These are phyloP conservation scores for Hypoxylon lienhwacheense DNA, from an alignment of 495 filamentous ascomycete genomes.

Conservation along the genomic window DNA sequence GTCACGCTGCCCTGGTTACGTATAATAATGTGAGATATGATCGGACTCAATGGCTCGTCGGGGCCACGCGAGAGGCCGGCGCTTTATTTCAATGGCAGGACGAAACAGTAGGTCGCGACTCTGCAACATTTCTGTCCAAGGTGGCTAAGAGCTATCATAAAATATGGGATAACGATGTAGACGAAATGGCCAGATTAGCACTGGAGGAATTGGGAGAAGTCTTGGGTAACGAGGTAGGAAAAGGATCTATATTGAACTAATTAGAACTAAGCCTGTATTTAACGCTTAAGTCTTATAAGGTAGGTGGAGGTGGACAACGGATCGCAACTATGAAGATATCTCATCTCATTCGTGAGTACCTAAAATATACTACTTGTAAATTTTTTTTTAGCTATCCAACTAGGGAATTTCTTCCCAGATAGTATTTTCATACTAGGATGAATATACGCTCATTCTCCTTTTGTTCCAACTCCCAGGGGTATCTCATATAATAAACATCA, in stretches of 20 bases:
- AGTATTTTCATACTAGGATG: no score
- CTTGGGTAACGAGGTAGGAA: not conserved
- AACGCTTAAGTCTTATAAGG: no score
- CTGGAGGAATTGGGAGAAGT: conserved; percentile 8
- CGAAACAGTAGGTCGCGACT: conserved; percentile 32
- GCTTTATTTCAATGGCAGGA: conserved; percentile 49
- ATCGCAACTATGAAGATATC: no score
- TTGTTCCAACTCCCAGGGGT: no score
- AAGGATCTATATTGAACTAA: not conserved
- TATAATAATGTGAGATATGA: conserved; percentile 45
- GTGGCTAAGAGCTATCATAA: conserved; percentile 38
- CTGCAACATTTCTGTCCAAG: conserved; percentile 35
- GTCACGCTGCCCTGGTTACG: conserved; percentile 39
- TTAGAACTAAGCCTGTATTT: no score
- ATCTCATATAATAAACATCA: no score
- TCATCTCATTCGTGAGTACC: no score
- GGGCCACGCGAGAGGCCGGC: conserved; percentile 40
- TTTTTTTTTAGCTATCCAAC: no score
- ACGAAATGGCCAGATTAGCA: conserved; percentile 37
- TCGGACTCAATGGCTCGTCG: conserved; percentile 44
- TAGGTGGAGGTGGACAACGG: no score
- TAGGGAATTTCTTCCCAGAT: no score
- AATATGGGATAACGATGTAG: conserved; percentile 48
- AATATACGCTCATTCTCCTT: no score
- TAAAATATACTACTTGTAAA: no score